Evolutionary conservation across 2,329 filamentous ascomycete species (phyloP).

Genomic region (Periglandula ipomoeae): DNA sequence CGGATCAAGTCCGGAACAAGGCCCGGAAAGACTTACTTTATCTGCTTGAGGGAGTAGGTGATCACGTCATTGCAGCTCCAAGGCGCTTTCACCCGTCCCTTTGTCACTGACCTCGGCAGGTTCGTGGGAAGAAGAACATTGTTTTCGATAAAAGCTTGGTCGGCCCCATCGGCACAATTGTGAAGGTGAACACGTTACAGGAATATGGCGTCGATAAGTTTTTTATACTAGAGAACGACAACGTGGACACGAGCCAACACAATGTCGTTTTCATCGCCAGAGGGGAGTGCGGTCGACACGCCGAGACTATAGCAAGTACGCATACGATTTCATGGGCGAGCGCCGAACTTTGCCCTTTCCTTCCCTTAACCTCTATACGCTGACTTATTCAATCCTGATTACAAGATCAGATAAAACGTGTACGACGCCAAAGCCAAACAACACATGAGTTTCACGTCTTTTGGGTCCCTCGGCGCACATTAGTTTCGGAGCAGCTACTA

Average conservation of each 20-base stretch:
- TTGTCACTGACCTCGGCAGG: conserved; percentile 41
- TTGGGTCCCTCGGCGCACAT: conserved; percentile 86
- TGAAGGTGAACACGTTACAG: conserved; percentile 90
- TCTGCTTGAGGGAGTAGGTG: conserved; percentile 89
- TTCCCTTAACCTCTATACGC: background rate
- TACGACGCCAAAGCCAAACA: conserved; percentile 78
- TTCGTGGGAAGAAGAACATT: conserved; percentile 97
- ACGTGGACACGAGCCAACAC: conserved; percentile 86
- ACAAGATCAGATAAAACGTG: conserved; percentile 78
- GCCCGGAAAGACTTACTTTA: conserved; percentile 82
- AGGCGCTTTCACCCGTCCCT: conserved; percentile 9
- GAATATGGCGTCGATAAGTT: conserved; percentile 98
- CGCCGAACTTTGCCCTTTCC: background rate
- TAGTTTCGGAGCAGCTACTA: conserved; percentile 82
- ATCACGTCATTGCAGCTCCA: conserved; percentile 17
- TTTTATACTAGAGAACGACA: conserved; percentile 92
- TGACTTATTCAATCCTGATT: conserved; percentile 22
- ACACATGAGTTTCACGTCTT: conserved; percentile 96
- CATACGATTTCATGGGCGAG: conserved; percentile 11
- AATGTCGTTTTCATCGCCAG: conserved; percentile 92
- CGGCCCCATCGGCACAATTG: conserved; percentile 80
- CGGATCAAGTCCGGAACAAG: conserved; percentile 68
- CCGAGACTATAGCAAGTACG: conserved; percentile 82
- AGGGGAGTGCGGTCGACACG: conserved; percentile 78
- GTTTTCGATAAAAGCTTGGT: conserved; percentile 87